A percentile compares a stretch with the other conserved stretches of the same genome.
These are phyloP conservation scores for Diplosphaera chodatii DNA, from an alignment of 139 green algal species.

Conservation along the genomic window DNA sequence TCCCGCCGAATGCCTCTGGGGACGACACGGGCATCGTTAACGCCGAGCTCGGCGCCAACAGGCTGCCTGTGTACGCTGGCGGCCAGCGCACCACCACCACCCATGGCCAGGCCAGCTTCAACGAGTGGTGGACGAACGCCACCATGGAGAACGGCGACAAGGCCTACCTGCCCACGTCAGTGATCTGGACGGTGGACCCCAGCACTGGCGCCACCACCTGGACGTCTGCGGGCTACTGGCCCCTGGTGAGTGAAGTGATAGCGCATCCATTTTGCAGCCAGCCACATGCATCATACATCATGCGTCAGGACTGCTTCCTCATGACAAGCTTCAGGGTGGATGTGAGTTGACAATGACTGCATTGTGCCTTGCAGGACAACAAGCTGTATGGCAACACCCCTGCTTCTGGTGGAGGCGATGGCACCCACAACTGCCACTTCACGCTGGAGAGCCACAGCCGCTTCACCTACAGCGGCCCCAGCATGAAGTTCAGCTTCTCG, in stretches of 20 bases:
- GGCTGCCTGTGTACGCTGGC: not conserved
- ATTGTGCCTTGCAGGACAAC: not conserved
- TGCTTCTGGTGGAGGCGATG: not conserved
- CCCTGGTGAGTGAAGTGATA: not conserved
- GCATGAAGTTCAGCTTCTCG: not conserved
- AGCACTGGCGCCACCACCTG: not conserved
- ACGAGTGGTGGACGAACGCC: not conserved
- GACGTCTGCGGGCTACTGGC: not conserved
- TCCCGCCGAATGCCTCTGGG: not conserved
- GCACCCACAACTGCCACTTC: not conserved
- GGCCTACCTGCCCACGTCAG: not conserved
- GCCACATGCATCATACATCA: too few species aligned
- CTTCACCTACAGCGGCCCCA: not conserved
- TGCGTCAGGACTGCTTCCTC: too few species aligned
- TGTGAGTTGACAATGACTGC: too few species aligned
- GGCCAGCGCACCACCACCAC: not conserved
- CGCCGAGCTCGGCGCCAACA: not conserved
- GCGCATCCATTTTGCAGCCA: too few species aligned
- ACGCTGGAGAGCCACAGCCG: not conserved
- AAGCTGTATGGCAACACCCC: not conserved
- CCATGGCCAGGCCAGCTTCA: not conserved
- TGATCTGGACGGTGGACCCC: not conserved
- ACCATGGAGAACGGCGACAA: not conserved
- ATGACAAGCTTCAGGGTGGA: too few species aligned
- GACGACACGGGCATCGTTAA: not conserved